phyloP scores from a whole-genome alignment of 306 rosid species.

The Fragaria nilgerrensis region DNA sequence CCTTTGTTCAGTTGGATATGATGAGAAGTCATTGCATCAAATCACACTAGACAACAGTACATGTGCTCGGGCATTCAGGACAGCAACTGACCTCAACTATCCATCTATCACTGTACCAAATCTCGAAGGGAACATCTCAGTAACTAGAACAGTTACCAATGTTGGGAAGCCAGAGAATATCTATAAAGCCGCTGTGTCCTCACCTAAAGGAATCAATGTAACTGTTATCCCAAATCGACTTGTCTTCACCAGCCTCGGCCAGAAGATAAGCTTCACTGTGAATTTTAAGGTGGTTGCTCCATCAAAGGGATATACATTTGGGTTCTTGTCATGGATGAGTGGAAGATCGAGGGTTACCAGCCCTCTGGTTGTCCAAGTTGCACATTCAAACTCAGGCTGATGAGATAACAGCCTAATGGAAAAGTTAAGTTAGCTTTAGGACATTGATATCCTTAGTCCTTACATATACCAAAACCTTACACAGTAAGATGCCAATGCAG shows the following conservation, averaged over 20 bases:
- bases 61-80: slow-evolving; percentile 44
- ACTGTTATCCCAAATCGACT: slow-evolving; percentile 56
- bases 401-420: slow-evolving; percentile 34
- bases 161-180: slow-evolving; percentile 57
- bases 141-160: slow-evolving; percentile 63
- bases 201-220: slow-evolving; percentile 66
- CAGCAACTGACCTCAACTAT: slow-evolving; percentile 63
- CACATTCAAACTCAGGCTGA: slow-evolving; percentile 37
- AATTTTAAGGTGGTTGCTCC: slow-evolving; percentile 56
- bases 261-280: slow-evolving; percentile 57
- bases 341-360: slow-evolving; percentile 48
- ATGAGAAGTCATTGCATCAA: slow-evolving; percentile 51
- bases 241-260: slow-evolving; percentile 45
- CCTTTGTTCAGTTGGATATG: slow-evolving; percentile 73
- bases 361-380: slow-evolving; percentile 60
- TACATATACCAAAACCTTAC: slow-evolving; percentile 17
- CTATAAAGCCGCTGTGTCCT: slow-evolving; percentile 45
- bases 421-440: slow-evolving; percentile 29
- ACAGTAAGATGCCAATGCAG: slow-evolving; percentile 17
- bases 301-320: slow-evolving; percentile 61
- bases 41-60: slow-evolving; percentile 68
- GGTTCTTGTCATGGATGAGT: slow-evolving; percentile 63
- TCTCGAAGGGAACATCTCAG: slow-evolving; percentile 50
- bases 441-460: slow-evolving; percentile 20
- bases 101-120: slow-evolving; percentile 70